These are phyloP conservation scores for Beauveria sp. DNA, from an alignment of 2,329 filamentous ascomycete species.

Conservation along the genomic window DNA sequence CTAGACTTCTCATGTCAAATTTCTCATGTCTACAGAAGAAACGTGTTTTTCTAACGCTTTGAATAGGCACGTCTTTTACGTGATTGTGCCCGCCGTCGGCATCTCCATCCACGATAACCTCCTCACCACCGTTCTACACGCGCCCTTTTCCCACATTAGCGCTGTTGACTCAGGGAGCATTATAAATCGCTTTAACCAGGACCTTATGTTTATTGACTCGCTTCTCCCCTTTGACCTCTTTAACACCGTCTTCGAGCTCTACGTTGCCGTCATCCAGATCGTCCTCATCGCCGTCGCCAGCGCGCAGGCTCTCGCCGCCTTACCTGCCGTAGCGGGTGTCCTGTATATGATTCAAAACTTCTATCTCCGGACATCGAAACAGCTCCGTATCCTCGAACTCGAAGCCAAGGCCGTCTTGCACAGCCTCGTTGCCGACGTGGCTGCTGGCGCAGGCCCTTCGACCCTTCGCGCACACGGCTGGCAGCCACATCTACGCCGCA, in stretches of 20 bases:
- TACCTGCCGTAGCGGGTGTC: neutral
- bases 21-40: neutral
- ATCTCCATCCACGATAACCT: neutral
- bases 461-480: neutral
- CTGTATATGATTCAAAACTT: neutral
- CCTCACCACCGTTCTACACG: neutral
- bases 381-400: neutral
- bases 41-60: neutral
- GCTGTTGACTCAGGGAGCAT: neutral
- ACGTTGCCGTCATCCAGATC: neutral
- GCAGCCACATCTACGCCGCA: neutral
- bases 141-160: slow-evolving; percentile 6
- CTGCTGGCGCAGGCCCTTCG: neutral
- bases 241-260: neutral
- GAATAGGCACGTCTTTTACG: neutral
- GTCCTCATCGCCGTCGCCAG: neutral
- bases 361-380: slow-evolving; percentile 1
- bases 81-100: neutral
- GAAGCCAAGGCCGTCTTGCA: neutral
- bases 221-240: neutral
- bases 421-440: neutral
- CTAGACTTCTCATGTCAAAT: neutral
- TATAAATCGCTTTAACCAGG: slow-evolving; percentile 3
- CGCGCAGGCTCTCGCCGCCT: neutral
- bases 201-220: neutral